Percentiles rank a stretch among this genome's conserved stretches.
Evolutionary conservation across 768 basidiomycete species (phyloP).

Genomic region (Termitomyces sp.): DNA sequence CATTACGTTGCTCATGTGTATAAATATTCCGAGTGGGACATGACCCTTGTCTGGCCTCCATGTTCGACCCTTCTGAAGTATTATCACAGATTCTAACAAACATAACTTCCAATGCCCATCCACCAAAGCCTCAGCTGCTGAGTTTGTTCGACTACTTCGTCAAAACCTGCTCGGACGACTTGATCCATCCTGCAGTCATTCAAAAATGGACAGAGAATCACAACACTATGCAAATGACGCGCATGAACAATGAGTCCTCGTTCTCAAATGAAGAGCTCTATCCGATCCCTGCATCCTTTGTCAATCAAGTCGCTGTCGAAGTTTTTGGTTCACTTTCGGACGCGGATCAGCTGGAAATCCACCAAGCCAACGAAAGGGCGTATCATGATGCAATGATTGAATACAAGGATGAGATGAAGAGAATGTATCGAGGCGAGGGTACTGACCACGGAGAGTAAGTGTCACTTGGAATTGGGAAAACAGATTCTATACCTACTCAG

Average conservation of each 20-base stretch:
- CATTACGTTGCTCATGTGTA: background rate
- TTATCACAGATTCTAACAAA: background rate
- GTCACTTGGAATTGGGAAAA: background rate
- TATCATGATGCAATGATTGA: background rate
- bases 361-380: background rate
- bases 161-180: background rate
- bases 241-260: background rate
- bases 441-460: background rate
- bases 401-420: background rate
- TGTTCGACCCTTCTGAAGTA: background rate
- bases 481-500: too few species aligned
- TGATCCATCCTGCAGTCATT: background rate
- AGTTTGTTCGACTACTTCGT: slow-evolving; percentile 1
- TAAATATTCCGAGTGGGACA: background rate
- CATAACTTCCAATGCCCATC: background rate
- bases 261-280: background rate
- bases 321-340: background rate
- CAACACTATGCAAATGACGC: background rate
- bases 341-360: background rate
- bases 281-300: background rate
- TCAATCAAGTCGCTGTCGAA: background rate
- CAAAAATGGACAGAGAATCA: background rate
- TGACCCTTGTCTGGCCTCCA: background rate
- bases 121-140: background rate
- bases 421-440: background rate